Evolutionary conservation across 148 eudicot species (phyloP).

Genomic region (Hydrangea macrophylla): DNA sequence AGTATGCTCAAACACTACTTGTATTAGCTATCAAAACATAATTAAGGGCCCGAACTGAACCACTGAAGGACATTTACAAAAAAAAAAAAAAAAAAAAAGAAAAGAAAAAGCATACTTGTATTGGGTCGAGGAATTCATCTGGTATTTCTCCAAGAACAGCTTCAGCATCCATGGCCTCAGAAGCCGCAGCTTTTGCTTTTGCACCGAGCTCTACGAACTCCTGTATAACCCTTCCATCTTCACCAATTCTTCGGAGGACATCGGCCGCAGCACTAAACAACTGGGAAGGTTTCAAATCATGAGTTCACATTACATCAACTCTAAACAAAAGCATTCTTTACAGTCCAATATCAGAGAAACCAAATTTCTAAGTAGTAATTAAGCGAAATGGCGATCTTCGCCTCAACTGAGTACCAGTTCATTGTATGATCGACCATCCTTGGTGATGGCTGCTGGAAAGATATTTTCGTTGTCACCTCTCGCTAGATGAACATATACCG

Average conservation of each 20-base stretch:
- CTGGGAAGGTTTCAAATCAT: slow-evolving; percentile 35
- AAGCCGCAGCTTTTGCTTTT: slow-evolving; percentile 84
- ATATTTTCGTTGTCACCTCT: slow-evolving; percentile 78
- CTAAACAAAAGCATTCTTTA: background rate
- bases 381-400: background rate
- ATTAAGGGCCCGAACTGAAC: background rate
- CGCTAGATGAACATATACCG: slow-evolving; percentile 85
- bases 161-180: slow-evolving; percentile 94
- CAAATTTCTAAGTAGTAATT: background rate
- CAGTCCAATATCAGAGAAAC: background rate
- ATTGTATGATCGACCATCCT: slow-evolving; percentile 93
- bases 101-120: slow-evolving; percentile 50
- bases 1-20: background rate
- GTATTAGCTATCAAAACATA: background rate
- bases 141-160: slow-evolving; percentile 95
- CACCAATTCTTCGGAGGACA: slow-evolving; percentile 76
- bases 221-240: slow-evolving; percentile 67
- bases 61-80: background rate
- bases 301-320: background rate
- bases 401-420: slow-evolving; percentile 60
- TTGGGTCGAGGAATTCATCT: slow-evolving; percentile 98
- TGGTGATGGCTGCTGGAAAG: slow-evolving; percentile 84
- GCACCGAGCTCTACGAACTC: slow-evolving; percentile 82
- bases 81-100: background rate
- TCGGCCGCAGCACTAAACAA: slow-evolving; percentile 81